These are phyloP conservation scores for Calvatia gigantea DNA, from an alignment of 768 basidiomycete genomes.

Conservation along the genomic window DNA sequence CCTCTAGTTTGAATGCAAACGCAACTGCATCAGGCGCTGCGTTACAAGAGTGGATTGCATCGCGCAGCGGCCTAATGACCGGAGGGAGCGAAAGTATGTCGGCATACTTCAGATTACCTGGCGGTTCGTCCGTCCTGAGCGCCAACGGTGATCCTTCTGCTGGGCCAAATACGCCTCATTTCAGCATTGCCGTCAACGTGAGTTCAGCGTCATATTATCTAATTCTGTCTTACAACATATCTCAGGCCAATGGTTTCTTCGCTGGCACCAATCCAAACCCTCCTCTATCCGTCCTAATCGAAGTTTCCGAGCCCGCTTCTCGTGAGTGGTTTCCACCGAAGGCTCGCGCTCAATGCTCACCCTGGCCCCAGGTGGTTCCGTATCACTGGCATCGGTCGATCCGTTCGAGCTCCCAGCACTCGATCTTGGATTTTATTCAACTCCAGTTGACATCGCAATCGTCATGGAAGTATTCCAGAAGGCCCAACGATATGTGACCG, in stretches of 20 bases:
- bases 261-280: background rate
- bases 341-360: background rate
- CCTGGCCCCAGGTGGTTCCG: constrained; percentile 8
- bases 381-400: constrained; percentile 13
- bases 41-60: constrained; percentile 4
- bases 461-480: constrained; percentile 13
- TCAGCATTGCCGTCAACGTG: constrained; percentile 5
- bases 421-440: constrained; percentile 12
- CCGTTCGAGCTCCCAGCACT: constrained; percentile 13
- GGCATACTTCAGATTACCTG: constrained; percentile 4
- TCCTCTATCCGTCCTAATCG: background rate
- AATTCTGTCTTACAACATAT: no score
- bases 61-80: background rate
- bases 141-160: constrained; percentile 12
- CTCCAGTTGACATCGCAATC: constrained; percentile 13
- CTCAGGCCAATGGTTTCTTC: constrained; percentile 6
- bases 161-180: constrained; percentile 14
- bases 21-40: constrained; percentile 2
- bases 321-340: background rate
- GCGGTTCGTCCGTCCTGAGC: background rate
- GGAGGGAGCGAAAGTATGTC: constrained; percentile 3
- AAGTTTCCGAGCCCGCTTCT: constrained; percentile 3
- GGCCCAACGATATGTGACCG: constrained; percentile 10
- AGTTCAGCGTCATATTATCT: background rate
- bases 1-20: background rate